These are phyloP conservation scores for Lepidium sativum DNA, from an alignment of 345 rosid species.

Conservation along the genomic window DNA sequence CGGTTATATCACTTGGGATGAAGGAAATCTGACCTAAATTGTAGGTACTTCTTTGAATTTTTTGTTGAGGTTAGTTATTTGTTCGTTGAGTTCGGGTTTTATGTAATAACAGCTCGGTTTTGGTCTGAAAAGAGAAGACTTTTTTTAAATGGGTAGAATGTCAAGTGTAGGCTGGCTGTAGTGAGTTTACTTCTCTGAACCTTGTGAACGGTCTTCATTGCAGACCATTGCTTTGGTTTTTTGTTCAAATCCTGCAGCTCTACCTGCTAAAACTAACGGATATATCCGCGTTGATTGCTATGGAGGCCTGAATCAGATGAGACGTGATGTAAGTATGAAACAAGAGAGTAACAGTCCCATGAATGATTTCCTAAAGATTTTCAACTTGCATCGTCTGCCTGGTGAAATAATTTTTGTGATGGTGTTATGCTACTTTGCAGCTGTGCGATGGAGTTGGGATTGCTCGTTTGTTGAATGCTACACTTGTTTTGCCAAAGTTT, in stretches of 20 bases:
- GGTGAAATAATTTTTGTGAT: background rate
- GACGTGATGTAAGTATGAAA: slow-evolving; percentile 72
- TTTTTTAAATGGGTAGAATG: background rate
- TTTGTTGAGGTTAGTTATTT: background rate
- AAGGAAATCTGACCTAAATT: background rate
- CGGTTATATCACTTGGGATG: background rate
- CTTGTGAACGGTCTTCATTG: slow-evolving; percentile 70
- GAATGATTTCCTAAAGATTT: background rate
- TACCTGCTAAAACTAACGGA: slow-evolving; percentile 65
- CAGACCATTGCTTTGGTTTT: slow-evolving; percentile 94
- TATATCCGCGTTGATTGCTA: slow-evolving; percentile 89
- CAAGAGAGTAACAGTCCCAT: background rate
- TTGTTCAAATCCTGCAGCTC: slow-evolving; percentile 97
- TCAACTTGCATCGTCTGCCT: background rate
- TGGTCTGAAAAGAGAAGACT: background rate
- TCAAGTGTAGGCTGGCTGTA: background rate
- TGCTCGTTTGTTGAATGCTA: slow-evolving; percentile 84
- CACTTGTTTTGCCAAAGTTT: slow-evolving; percentile 86
- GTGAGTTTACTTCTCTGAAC: slow-evolving; percentile 20
- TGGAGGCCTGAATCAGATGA: slow-evolving; percentile 96
- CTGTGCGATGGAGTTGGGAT: slow-evolving; percentile 88
- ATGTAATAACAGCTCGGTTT: background rate
- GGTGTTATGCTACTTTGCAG: slow-evolving; percentile 36
- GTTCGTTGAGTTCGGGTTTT: background rate
- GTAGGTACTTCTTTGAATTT: background rate